Percentiles rank a stretch among this genome's conserved stretches.
These are phyloP conservation scores for Xylaria sp. DNA, from an alignment of 2,329 filamentous ascomycete genomes.

Conservation along the genomic window DNA sequence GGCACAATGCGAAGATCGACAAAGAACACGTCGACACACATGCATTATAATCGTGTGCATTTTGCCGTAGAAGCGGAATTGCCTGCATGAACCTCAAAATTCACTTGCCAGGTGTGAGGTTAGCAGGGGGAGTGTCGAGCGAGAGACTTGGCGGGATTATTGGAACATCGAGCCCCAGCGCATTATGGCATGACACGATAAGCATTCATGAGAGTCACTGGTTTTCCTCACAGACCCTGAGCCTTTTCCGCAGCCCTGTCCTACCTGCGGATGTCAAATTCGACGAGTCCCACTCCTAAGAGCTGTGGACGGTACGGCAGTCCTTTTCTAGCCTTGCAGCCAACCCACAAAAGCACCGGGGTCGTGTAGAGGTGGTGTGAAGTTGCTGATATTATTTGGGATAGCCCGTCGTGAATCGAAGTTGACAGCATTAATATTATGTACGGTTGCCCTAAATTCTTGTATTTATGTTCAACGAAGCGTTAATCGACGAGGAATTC, in stretches of 20 bases:
- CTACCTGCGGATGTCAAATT: slow-evolving; percentile 3
- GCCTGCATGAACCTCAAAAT: slow-evolving; percentile 13
- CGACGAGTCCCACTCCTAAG: background rate
- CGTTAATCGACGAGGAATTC: slow-evolving; percentile 65
- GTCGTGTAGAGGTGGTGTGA: background rate
- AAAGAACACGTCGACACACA: background rate
- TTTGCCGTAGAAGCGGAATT: background rate
- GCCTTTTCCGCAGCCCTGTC: slow-evolving; percentile 11
- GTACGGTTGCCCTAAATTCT: slow-evolving; percentile 12
- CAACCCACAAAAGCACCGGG: slow-evolving; percentile 6
- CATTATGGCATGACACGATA: slow-evolving; percentile 4
- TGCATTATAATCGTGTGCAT: background rate
- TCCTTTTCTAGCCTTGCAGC: slow-evolving; percentile 11
- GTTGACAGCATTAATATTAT: slow-evolving; percentile 18
- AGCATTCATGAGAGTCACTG: slow-evolving; percentile 1
- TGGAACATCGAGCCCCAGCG: background rate
- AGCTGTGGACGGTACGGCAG: background rate
- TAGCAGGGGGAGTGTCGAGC: background rate
- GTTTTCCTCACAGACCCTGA: background rate
- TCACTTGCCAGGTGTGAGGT: slow-evolving; percentile 13
- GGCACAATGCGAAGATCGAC: slow-evolving; percentile 12
- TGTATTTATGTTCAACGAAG: slow-evolving; percentile 1
- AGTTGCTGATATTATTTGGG: background rate
- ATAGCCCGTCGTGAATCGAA: slow-evolving; percentile 14
- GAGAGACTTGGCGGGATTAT: slow-evolving; percentile 4